Conservation (phyloP, 2,329 filamentous ascomycete genomes). For the Venturia oleaginea region DNA sequence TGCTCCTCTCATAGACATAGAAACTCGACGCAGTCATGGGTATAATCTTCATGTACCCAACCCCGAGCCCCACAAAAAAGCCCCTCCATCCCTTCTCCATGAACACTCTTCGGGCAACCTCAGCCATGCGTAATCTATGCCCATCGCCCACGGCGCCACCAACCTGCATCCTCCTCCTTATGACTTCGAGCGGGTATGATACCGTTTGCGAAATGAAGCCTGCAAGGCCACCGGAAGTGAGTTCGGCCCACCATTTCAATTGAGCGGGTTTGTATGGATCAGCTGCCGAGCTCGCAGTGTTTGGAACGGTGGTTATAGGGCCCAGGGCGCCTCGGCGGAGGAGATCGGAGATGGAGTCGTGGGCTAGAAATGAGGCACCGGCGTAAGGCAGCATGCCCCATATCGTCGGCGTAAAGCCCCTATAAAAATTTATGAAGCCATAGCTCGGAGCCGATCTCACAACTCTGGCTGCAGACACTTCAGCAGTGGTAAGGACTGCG, state of each 20-base stretch:
- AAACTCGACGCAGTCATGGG: conserved; percentile 74
- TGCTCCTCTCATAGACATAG: conserved; percentile 57
- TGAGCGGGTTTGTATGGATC: conserved; percentile 52
- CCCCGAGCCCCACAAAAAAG: conserved; percentile 87
- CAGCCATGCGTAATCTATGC: conserved; percentile 63
- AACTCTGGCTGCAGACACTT: conserved; percentile 34
- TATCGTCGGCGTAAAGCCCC: conserved; percentile 82
- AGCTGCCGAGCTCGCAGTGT: conserved; percentile 33
- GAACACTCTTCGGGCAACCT: conserved; percentile 69
- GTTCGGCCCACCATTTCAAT: conserved; percentile 77
- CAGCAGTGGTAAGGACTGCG: conserved; percentile 30
- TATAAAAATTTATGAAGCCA: conserved; percentile 85
- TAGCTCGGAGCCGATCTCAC: conserved; percentile 49
- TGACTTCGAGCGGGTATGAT: conserved; percentile 89
- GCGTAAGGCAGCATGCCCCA: conserved; percentile 96
- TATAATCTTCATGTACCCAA: conserved; percentile 90
- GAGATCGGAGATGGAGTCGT: conserved; percentile 81
- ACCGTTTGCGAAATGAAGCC: conserved; percentile 84
- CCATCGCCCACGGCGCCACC: conserved; percentile 90
- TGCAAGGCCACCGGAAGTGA: conserved; percentile 74
- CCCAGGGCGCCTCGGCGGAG: conserved; percentile 62
- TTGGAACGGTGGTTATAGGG: conserved; percentile 64
- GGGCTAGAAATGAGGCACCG: conserved; percentile 88
- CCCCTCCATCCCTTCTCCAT: conserved; percentile 67
- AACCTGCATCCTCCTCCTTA: conserved; percentile 90